Evolutionary conservation across 345 rosid species (phyloP).

Genomic region (Populus davidiana): DNA sequence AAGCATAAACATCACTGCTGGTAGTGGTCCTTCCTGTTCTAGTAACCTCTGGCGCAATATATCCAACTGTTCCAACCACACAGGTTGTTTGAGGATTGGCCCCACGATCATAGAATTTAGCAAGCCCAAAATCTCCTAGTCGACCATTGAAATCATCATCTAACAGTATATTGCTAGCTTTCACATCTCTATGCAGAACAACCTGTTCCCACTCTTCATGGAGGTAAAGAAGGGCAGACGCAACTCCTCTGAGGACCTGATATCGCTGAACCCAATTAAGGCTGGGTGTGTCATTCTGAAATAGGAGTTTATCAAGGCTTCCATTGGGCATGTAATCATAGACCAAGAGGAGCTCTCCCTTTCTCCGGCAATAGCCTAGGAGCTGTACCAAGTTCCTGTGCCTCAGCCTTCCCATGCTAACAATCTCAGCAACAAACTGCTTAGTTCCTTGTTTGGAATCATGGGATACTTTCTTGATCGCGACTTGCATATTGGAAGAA

Average conservation of each 20-base stretch:
- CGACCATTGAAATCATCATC: constrained; percentile 1
- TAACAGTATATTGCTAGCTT: constrained; percentile 4
- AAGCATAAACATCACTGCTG: constrained; percentile 6
- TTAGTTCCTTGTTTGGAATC: neutral
- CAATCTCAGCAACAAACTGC: constrained; percentile 10
- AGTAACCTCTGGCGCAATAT: constrained; percentile 1
- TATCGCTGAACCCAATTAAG: neutral
- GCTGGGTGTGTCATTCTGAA: neutral
- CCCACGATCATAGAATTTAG: constrained; percentile 1
- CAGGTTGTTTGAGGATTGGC: neutral
- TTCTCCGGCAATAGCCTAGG: constrained; percentile 1
- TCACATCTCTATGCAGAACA: constrained; percentile 9
- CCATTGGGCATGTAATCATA: constrained; percentile 4
- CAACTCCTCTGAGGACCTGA: constrained; percentile 1
- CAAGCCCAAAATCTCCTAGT: constrained; percentile 8
- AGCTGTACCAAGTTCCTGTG: constrained; percentile 4
- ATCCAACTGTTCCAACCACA: constrained; percentile 6
- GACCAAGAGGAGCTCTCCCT: constrained; percentile 1
- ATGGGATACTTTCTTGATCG: neutral
- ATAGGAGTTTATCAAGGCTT: constrained; percentile 1
- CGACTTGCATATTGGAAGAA: neutral
- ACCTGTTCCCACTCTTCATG: constrained; percentile 9
- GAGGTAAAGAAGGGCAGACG: constrained; percentile 5
- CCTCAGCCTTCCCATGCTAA: constrained; percentile 4
- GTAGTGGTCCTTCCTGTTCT: constrained; percentile 4